Evolutionary conservation across 2,329 filamentous ascomycete genomes (phyloP).

Genomic region (Aspergillus fumigatiaffinis): DNA sequence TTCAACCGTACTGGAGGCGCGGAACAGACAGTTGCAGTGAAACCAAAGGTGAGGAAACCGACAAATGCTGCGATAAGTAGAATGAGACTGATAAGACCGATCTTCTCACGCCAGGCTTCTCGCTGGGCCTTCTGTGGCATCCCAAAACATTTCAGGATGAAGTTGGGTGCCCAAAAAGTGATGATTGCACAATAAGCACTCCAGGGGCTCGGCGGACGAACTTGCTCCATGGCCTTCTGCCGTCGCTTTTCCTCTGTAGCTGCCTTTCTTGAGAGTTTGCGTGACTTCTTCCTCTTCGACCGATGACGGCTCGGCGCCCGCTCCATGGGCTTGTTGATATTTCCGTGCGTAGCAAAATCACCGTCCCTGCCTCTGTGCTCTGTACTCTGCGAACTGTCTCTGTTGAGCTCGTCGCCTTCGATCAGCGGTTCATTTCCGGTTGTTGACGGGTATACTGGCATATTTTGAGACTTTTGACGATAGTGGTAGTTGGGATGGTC

Average conservation of each 20-base stretch:
- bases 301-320: constrained; percentile 36
- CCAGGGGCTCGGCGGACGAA: constrained; percentile 83
- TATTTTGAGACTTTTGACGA: constrained; percentile 87
- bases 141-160: constrained; percentile 78
- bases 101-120: constrained; percentile 95
- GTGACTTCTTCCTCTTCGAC: constrained; percentile 56
- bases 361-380: constrained; percentile 47
- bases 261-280: constrained; percentile 54
- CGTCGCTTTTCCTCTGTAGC: constrained; percentile 58
- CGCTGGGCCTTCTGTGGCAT: constrained; percentile 82
- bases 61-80: constrained; percentile 81
- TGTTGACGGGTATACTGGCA: constrained; percentile 83
- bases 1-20: constrained; percentile 67
- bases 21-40: constrained; percentile 82
- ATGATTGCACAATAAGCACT: constrained; percentile 90
- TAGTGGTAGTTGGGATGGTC: constrained; percentile 96
- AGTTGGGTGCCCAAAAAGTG: constrained; percentile 91
- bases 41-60: constrained; percentile 94
- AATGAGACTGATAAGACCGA: constrained; percentile 93
- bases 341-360: constrained; percentile 30
- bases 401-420: constrained; percentile 61
- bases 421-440: constrained; percentile 87
- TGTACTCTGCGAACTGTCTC: constrained; percentile 60
- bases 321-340: constrained; percentile 42
- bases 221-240: constrained; percentile 58